Evolutionary conservation across 805 yeast genomes (phyloP), one percentile per base, ranked within the genome.

Genomic region (Saccharomyces kudriavzevii): DNA sequence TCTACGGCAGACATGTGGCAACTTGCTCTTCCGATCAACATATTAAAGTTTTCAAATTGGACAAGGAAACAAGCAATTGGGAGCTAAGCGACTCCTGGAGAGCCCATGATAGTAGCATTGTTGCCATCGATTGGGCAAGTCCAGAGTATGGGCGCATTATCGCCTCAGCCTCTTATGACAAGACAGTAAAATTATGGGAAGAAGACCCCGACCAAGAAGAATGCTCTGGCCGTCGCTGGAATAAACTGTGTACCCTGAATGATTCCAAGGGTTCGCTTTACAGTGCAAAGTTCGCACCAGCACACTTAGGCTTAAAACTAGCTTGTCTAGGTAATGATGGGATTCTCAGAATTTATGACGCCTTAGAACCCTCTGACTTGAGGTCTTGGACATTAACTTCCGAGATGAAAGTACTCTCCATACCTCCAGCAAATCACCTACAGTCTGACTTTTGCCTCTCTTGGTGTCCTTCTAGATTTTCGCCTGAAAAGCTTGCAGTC

Each of bases 21-120:
- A 92, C 97, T 0, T 91, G 96, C 55, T 89, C 97, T 3, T 88
- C 96, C 0, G 99, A 94, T 70, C 97, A 91, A 63, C 96, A 89
- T 64, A 80, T 94, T 57, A 89, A 89, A 64, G 91, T 94, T 30
- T 94, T 90, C 67, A 92, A 88, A 65, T 73, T 86, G 31, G 87
- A 85, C 60, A 70, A 82, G 14, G 72, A 77, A 27, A 77, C 85
- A 1, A 54, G 52, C 20, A 80, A 79, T n/a, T 94, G 98, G 98
- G 80, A 80, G 20, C 71, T 88, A 53, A 84, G 85, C 63, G 97
- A 92, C 69, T 83, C 87, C 49, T 94, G 97, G 95, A 87, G 87
- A 60, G 98, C 98, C 0, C 99, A 94, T 66, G 97, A 94, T 62
- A 83, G 96, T 6, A 81, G 90, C 54, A 81, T 94, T 26, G 87